Base-by-base conservation (phyloP, 2,329 filamentous ascomycete genomes). In the Cryphonectria naterciae region DNA sequence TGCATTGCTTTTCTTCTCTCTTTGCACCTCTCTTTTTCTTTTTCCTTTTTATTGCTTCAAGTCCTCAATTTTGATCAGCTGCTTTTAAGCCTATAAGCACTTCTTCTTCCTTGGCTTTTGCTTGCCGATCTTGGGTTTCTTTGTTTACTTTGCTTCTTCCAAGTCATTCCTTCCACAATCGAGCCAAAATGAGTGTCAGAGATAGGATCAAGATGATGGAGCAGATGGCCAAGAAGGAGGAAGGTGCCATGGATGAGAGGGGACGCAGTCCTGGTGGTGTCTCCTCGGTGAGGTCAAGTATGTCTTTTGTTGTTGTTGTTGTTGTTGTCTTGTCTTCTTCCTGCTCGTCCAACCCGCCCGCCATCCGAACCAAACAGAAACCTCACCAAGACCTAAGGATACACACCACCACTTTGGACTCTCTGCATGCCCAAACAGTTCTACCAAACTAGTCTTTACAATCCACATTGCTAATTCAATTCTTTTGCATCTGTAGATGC, bases 191-290 rank as follows among this genome's bases (percentile, higher is more conserved):
- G 87, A 90, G 89, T 78, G 91, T 93, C 77, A 91, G 86, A 83
- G 93, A 92, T 76, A 41, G 67, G 22, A 68, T 68, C 67, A 68
- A 68, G 58, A 52, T 62, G 46, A 68, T 68, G 67, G 67, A 68
- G 67, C 67, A 68, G 67, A 68, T 68, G 35, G 92, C 92, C 78
- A 93, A 94, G 80, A 92, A 95, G 85, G 89, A 89, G 75, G 84
- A 85, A 70, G 91, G 87, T 76, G 87, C 89, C 74, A 89, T 90
- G 22, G 91, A 92, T 74, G 86, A 92, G 74, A 86, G 92, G 83
- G 92, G 92, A 73, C 86, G 92, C 80, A 92, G 90, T 70, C 91
- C 91, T 68, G 88, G 85, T 73, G 81, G 67, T 81, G 73, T 81
- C 79, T 73, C 81, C 79, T 73, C 81, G 81, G 72, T 79, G 74